Base-by-base conservation (phyloP, 768 basidiomycete genomes). In the Hypholoma sublateritium region DNA sequence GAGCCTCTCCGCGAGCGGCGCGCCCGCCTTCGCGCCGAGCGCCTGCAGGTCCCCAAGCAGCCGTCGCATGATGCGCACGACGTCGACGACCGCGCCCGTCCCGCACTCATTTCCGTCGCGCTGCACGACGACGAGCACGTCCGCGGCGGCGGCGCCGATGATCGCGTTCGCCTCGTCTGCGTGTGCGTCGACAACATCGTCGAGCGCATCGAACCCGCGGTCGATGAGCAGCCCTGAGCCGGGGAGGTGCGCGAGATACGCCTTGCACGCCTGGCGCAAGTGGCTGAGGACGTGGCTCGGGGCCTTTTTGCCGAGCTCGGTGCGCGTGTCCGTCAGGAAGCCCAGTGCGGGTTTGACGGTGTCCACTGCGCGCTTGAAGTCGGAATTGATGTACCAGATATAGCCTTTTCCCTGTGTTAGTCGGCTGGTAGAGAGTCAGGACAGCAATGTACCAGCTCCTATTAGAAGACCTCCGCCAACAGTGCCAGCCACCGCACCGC, bases 201-300 rank as follows among this genome's bases (percentile, higher is more conserved):
- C 75, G 39, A 79, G 59, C n/a, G 65, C 63, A 61, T 80, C 77
- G 59, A 82, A 81, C 0, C 69, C 73, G 44, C 58, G 62, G 67
- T 81, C 78, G 53, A 81, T 69, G 41, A 75, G 55, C 5, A 68
- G 47, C 2, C 67, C 69, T 0, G 76, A 70, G 2, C 74, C 74
- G 1, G 80, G 79, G 32, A 80, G 59, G 48, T 71, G 57, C 32
- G 67, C 68, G 25, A 73, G 67, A 62, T 79, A 79, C 11, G 75
- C 67, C 62, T 77, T 79, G 24, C 72, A 73, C 35, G 73, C 69
- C 36, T 61, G 54, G 53, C 79, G 76, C 19, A 81, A 73, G 62
- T 67, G 67, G n/a, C 61, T 52, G 22, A 79, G 63, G 5, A 72
- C 69, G 50, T 70, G 70, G 62, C 62, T 67, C 12, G 72, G 68